Percentiles rank a stretch among this genome's conserved stretches.
Conservation (phyloP, 2,329 filamentous ascomycete genomes). For the Fonsecaea pugnacius region DNA sequence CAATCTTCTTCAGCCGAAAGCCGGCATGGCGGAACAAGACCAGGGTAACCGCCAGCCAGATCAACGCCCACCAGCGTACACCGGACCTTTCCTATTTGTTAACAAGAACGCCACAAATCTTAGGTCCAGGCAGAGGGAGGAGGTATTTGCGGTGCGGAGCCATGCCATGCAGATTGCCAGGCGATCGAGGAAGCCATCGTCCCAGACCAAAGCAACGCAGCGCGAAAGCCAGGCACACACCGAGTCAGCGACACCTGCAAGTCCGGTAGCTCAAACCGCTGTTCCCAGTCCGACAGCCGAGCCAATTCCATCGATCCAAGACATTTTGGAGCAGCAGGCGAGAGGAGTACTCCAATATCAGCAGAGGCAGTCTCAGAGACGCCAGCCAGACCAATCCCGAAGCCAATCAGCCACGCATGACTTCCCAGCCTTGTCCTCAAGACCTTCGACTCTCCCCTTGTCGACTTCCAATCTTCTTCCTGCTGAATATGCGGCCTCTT, state of each 20-base stretch:
- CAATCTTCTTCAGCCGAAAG: conserved; percentile 1
- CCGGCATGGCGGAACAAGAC: conserved; percentile 13
- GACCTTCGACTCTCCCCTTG: not conserved
- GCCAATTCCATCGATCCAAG: conserved; percentile 12
- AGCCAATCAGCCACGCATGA: not conserved
- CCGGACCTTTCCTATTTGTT: conserved; percentile 24
- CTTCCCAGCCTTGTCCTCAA: not conserved
- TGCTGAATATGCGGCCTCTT: conserved; percentile 6
- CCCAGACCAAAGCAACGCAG: conserved; percentile 6
- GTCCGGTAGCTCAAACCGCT: not conserved
- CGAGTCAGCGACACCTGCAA: not conserved
- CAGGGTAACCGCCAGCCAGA: conserved; percentile 3
- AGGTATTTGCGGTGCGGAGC: conserved; percentile 25
- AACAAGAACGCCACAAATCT: conserved; percentile 28
- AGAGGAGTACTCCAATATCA: conserved; percentile 19
- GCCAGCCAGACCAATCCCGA: not conserved
- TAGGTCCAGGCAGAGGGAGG: conserved; percentile 20
- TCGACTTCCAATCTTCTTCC: conserved; percentile 10
- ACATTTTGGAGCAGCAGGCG: conserved; percentile 16
- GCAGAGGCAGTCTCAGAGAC: conserved; percentile 3
- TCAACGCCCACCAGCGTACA: conserved; percentile 20
- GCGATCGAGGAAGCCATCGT: conserved; percentile 19
- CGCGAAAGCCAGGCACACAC: conserved; percentile 1
- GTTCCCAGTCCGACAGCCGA: conserved; percentile 3
- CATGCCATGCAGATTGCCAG: conserved; percentile 29